A percentile compares a stretch with the other conserved stretches of the same genome.
Conservation (phyloP, 2,329 filamentous ascomycete species). For the Aspergillus proliferans region DNA sequence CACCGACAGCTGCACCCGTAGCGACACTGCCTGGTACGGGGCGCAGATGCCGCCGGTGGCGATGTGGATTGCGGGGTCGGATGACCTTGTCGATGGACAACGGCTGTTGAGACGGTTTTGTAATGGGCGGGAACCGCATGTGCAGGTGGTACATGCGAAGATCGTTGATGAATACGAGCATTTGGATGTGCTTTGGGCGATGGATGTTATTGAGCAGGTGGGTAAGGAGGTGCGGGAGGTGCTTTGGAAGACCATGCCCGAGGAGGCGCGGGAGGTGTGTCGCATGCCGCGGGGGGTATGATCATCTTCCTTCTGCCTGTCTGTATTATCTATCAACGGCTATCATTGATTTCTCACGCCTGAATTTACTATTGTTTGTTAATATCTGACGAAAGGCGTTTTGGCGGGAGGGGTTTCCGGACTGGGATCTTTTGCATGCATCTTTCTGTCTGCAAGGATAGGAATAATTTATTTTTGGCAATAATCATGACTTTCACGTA, state of each 20-base stretch:
- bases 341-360: too few relatives aligned
- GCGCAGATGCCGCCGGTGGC: constrained; percentile 73
- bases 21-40: constrained; percentile 71
- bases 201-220: constrained; percentile 78
- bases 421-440: too few relatives aligned
- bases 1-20: constrained; percentile 7
- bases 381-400: too few relatives aligned
- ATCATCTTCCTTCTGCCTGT: neutral
- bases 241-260: constrained; percentile 67
- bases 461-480: too few relatives aligned
- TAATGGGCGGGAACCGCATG: constrained; percentile 71
- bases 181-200: constrained; percentile 90
- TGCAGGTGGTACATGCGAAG: constrained; percentile 72
- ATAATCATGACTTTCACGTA: too few relatives aligned
- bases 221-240: constrained; percentile 74
- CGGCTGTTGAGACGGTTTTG: constrained; percentile 69
- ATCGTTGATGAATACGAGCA: constrained; percentile 86
- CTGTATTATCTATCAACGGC: neutral
- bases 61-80: constrained; percentile 77
- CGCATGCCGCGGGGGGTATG: constrained; percentile 52
- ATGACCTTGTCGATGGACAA: constrained; percentile 76
- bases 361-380: too few relatives aligned
- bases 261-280: constrained; percentile 53
- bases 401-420: too few relatives aligned
- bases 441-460: too few relatives aligned